Base-by-base conservation (phyloP, 2,329 filamentous ascomycete genomes). In the Aspergillus persii region DNA sequence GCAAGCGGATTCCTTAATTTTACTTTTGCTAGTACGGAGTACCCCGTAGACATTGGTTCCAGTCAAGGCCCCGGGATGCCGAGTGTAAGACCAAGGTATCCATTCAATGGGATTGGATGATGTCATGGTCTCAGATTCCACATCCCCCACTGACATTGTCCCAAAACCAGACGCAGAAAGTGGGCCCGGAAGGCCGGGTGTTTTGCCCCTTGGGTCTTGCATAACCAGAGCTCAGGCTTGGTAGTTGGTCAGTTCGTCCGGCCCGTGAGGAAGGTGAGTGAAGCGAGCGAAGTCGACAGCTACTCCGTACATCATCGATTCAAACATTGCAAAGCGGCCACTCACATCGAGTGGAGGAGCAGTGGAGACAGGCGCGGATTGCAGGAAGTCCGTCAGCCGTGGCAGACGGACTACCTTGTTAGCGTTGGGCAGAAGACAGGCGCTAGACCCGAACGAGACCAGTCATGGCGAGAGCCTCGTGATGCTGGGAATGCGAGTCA, bases 1-100 rank as follows among this genome's bases (percentile, higher is more conserved):
- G 18, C 18, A 9, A 26, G 44, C 26, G 44, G 29, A 23, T 56
- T 53, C 54, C 54, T 61, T 61, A 61, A 61, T 61, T 50, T 60
- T 54, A 56, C 54, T 50, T 41, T 51, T 30, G 57, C 48, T 23
- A 23, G 18, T 23, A 23, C 18, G 18, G 1, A 23, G 18, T 23
- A 23, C 18, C 18, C 18, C 18, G 18, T 59, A 51, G 49, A 36
- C 27, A 29, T 46, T 31, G 56, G 51, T 46, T 44, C 47, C 44
- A 46, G 18, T 23, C 29, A 18, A 57, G 30, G 23, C 58, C 58
- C 52, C 52, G 39, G n/a, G 47, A 41, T 41, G 31, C 44, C 46
- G 44, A 50, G 50, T 44, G 50, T 36, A 44, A 55, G 53, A 36
- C 41, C 26, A 41, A 55, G 46, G 11, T 36, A 11, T 36, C 29